Base-by-base conservation (phyloP, 371 early-diverging fungal species). In the Mucor racemosus region DNA sequence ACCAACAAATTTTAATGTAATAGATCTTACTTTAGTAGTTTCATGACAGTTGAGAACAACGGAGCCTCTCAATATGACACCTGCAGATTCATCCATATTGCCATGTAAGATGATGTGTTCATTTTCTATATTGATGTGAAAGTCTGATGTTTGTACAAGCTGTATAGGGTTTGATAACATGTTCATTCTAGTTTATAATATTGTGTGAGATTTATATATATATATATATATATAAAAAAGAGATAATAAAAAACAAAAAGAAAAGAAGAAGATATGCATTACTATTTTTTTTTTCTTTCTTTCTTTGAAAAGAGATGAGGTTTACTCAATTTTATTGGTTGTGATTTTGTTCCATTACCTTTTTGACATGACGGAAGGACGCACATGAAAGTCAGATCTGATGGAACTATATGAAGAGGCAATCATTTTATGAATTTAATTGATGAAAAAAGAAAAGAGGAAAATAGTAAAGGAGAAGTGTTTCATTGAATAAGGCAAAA, bases 51-150 rank as follows among this genome's bases (percentile, higher is more conserved):
- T 70, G 8, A 84, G 55, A 7, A 75, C 65, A 4, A 84, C 78
- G 0, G 77, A 74, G 0, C 84, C 84, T 36, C 80, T 69, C 19
- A 84, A 60, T 35, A 84, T 75, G 50, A 78, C 79, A 55, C 84
- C 84, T 11, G 77, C 78, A 9, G 84, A 77, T 65, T 84, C 84
- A 15, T 78, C 78, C 0, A 69, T 64, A 35, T 73, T 73, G 5
- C 84, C 84, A 60, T 79, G 84, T 26, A 84, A 42, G 33, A 84
- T 71, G 53, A 84, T 71, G 59, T 79, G 76, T 19, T 77, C 73
- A 6, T 64, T 78, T 55, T 80, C 80, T 3, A 78, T 38, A 17
- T 76, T 71, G 48, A 82, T 82, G 58, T 75, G 71, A 50, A 82
- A 78, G 19, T 76, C 80, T 36, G 77, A 66, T 1, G 66, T 64